phyloP scores from a whole-genome alignment of 441 rosid genomes.

The Corymbia citriodora region DNA sequence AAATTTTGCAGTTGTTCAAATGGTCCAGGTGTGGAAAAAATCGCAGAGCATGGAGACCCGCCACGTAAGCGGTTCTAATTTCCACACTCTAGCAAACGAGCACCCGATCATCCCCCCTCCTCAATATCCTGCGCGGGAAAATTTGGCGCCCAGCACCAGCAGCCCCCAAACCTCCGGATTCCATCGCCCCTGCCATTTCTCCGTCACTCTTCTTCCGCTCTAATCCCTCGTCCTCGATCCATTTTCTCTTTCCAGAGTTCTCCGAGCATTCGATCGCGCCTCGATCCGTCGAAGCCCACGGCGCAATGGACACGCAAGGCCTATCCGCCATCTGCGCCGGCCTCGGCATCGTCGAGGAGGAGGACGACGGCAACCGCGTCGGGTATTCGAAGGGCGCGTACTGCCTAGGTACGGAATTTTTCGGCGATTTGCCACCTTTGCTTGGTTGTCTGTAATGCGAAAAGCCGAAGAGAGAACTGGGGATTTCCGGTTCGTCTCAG shows the following conservation, averaged over 20 bases:
- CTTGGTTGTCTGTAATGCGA: neutral
- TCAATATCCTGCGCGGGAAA: neutral
- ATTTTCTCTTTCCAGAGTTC: neutral
- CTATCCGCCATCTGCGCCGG: conserved; percentile 70
- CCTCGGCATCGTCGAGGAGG: conserved; percentile 59
- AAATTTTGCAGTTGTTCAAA: neutral
- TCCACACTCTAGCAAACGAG: neutral
- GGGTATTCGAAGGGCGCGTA: conserved; percentile 62
- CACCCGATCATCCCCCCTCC: neutral
- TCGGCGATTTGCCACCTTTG: neutral
- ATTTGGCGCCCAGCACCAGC: neutral
- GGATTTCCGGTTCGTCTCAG: neutral
- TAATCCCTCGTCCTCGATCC: neutral
- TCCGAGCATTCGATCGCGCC: neutral
- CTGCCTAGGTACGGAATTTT: conserved; percentile 45
- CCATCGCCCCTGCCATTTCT: neutral
- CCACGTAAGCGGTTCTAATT: neutral
- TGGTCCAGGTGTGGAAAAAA: neutral
- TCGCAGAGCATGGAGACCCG: neutral
- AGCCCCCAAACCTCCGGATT: neutral
- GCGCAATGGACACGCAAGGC: conserved; percentile 52
- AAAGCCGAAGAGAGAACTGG: neutral
- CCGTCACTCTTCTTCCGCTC: neutral
- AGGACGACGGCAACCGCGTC: conserved; percentile 37
- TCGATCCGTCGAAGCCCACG: neutral